phyloP scores from a whole-genome alignment of 768 basidiomycete species.

The Saitozyma sp. region DNA sequence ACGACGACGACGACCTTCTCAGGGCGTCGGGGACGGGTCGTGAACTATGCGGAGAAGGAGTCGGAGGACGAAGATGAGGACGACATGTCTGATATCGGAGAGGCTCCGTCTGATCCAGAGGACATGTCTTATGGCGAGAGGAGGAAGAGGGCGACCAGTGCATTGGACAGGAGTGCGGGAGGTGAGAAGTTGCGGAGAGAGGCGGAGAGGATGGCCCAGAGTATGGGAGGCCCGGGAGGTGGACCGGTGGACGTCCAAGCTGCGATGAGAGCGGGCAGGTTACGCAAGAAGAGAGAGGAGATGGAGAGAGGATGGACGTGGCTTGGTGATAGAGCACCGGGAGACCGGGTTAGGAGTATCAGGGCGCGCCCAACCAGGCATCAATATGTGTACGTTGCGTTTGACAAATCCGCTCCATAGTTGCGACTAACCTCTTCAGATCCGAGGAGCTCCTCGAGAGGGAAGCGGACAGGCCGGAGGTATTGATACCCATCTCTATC shows the following conservation, averaged over 20 bases:
- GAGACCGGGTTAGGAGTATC: constrained; percentile 64
- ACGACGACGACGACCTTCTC: constrained; percentile 5
- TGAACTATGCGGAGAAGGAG: constrained; percentile 51
- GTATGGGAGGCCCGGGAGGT: constrained; percentile 57
- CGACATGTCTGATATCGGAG: constrained; percentile 69
- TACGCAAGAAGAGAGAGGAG: constrained; percentile 46
- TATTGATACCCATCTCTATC: constrained; percentile 87
- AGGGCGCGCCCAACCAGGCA: constrained; percentile 58
- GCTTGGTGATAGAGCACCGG: constrained; percentile 79
- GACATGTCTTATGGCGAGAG: constrained; percentile 11
- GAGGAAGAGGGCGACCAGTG: background rate
- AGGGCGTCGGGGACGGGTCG: constrained; percentile 24
- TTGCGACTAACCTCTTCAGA: constrained; percentile 49
- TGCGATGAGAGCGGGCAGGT: constrained; percentile 64
- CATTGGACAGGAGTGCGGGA: no score
- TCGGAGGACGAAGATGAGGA: constrained; percentile 56
- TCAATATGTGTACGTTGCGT: constrained; percentile 67
- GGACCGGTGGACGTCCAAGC: constrained; percentile 76
- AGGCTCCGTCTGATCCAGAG: constrained; percentile 55
- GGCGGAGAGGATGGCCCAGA: no score
- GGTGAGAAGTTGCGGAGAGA: no score
- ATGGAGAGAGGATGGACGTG: constrained; percentile 74
- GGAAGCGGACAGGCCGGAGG: constrained; percentile 61
- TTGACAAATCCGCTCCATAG: background rate
- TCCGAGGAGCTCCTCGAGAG: constrained; percentile 64